A percentile compares a stretch with the other conserved stretches of the same genome.
Evolutionary conservation across 2,329 filamentous ascomycete genomes (phyloP).

Genomic region (Fusarium devonianum): DNA sequence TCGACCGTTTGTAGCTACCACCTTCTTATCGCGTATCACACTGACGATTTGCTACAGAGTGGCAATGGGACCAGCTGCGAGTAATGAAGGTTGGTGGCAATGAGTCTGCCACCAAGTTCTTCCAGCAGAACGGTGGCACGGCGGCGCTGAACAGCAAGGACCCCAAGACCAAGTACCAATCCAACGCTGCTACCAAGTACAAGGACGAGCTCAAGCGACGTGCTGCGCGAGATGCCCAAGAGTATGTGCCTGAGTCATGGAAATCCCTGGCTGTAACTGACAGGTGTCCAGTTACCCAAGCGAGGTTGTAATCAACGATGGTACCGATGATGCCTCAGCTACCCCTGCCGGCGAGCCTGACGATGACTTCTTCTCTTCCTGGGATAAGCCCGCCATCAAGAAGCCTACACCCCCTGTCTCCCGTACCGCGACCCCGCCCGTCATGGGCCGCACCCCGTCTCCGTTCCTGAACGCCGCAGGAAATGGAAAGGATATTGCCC

Average conservation of each 20-base stretch:
- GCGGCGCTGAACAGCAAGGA: slow-evolving; percentile 96
- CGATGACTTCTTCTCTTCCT: slow-evolving; percentile 98
- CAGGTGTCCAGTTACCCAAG: slow-evolving; percentile 71
- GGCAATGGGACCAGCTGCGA: slow-evolving; percentile 99
- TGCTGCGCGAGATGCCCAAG: slow-evolving; percentile 80
- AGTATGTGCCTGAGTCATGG: slow-evolving; percentile 64
- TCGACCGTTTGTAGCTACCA: slow-evolving; percentile 78
- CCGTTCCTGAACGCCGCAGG: slow-evolving; percentile 86
- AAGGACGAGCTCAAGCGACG: slow-evolving; percentile 94
- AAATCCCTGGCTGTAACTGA: slow-evolving; percentile 33
- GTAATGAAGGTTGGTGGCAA: slow-evolving; percentile 99
- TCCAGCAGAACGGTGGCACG: slow-evolving; percentile 93
- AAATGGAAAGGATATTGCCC: slow-evolving; percentile 74
- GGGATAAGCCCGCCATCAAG: slow-evolving; percentile 98
- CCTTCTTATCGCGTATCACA: slow-evolving; percentile 15
- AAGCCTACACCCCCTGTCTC: slow-evolving; percentile 92
- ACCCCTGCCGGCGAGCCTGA: slow-evolving; percentile 86
- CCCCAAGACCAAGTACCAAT: slow-evolving; percentile 95
- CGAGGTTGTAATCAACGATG: slow-evolving; percentile 85
- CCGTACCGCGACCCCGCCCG: slow-evolving; percentile 84
- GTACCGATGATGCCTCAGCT: slow-evolving; percentile 69
- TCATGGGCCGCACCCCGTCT: slow-evolving; percentile 82
- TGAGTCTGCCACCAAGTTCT: slow-evolving; percentile 97
- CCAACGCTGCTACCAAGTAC: slow-evolving; percentile 92
- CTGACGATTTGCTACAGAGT: slow-evolving; percentile 62